Evolutionary conservation across 805 yeast genomes (phyloP).

Genomic region (Wickerhamiella sergipiensis): DNA sequence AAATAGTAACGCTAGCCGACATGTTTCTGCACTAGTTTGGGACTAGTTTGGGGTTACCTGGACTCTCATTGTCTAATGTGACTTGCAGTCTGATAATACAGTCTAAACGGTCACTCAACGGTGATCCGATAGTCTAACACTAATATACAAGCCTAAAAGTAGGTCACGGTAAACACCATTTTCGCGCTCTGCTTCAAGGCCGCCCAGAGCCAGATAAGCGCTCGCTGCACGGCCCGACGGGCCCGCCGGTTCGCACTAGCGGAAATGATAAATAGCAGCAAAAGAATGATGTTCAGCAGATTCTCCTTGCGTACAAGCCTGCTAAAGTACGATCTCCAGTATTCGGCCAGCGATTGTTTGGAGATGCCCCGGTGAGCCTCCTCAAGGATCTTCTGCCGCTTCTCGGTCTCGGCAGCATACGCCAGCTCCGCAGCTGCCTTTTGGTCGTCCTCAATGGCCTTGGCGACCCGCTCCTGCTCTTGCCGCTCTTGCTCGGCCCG

Average conservation of each 20-base stretch:
- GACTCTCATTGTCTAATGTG: too few relatives aligned
- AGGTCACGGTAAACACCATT: constrained; percentile 14
- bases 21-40: too few relatives aligned
- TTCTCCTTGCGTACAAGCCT: constrained; percentile 11
- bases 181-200: constrained; percentile 4
- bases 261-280: constrained; percentile 5
- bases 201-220: constrained; percentile 9
- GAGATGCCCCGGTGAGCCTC: background rate
- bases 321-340: constrained; percentile 9
- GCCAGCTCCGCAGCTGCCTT: background rate
- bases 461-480: background rate
- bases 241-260: constrained; percentile 3
- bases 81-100: too few relatives aligned
- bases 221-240: constrained; percentile 1
- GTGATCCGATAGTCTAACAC: too few relatives aligned
- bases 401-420: background rate
- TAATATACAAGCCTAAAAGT: constrained; percentile 4
- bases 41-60: too few relatives aligned
- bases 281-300: constrained; percentile 6
- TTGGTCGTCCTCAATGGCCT: background rate
- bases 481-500: background rate
- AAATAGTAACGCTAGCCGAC: background rate
- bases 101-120: too few relatives aligned
- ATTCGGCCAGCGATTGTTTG: background rate
- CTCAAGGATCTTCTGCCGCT: background rate